Evolutionary conservation across 1,139 yeast species (phyloP), one percentile per base, ranked within the genome.

Genomic region (Blastobotrys indianensis): DNA sequence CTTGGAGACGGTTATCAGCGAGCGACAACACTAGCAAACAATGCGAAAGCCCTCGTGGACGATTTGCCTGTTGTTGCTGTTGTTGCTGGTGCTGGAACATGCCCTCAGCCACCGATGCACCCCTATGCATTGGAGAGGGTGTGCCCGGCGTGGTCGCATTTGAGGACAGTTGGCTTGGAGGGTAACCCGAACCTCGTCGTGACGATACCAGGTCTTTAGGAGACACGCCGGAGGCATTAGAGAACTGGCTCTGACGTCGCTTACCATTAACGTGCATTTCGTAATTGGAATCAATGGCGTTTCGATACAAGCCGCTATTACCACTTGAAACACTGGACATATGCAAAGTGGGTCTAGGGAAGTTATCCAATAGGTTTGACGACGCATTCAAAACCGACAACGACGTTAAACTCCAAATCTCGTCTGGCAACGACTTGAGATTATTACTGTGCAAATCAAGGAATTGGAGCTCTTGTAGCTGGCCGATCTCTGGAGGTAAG

Each of bases 361-460:
- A 80, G 1, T 75, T 61, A 13, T 76, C 79, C 37, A 92, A 70
- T 52, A 84, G 72, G 59, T 94, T 92, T 0, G 96, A 86, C 0
- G 96, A 81, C 2, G 85, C 73, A 64, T 94, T 92, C 54, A 88
- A 71, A 4, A 68, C 67, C 4, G 76, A 74, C 58, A 85, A 71
- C 0, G 77, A 71, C 30, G 72, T 74, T 62, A 84, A 70, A 48
- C 74, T 70, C 86, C 87, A 86, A 40, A 86, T 75, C 25, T 77
- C 80, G 33, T 74, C 75, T 0, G 94, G 90, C 32, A 94, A 66
- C 4, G 69, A 59, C 55, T 85, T 83, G 54, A 94, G 72, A 60
- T 88, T 90, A 64, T 94, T 94, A 42, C 86, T 77, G 64, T 92
- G 97, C 42, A 88, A 67, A 63, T 94, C 97, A 52, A 94, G 70